Evolutionary conservation across 371 early-diverging fungal species (phyloP).

Genomic region (Rhizomucor miehei): DNA sequence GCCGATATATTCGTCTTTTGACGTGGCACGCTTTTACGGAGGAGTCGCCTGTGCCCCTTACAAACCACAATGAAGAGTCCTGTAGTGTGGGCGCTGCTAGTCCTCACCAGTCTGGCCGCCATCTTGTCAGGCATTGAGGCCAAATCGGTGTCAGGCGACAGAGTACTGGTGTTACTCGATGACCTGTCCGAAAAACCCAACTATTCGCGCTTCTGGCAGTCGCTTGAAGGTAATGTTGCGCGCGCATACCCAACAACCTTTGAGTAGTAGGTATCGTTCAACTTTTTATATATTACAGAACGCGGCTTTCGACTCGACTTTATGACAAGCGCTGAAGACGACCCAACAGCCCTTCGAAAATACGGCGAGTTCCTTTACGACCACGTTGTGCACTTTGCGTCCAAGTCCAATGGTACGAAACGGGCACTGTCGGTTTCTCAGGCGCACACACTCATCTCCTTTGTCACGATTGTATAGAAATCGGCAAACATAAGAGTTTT

Average conservation of each 20-base stretch:
- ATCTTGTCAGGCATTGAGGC: constrained; percentile 39
- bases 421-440: too few species aligned
- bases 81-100: constrained; percentile 5
- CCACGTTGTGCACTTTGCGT: constrained; percentile 73
- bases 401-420: constrained; percentile 58
- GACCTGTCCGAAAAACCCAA: constrained; percentile 43
- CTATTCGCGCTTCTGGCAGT: constrained; percentile 62
- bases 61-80: constrained; percentile 14
- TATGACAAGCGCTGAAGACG: constrained; percentile 36
- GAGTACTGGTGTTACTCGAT: constrained; percentile 76
- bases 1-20: constrained; percentile 2
- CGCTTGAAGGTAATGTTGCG: constrained; percentile 60
- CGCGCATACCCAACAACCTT: neutral
- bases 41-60: neutral
- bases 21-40: constrained; percentile 3
- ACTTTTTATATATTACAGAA: constrained; percentile 33
- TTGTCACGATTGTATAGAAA: constrained; percentile 7
- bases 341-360: constrained; percentile 17
- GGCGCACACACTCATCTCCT: too few species aligned
- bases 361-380: constrained; percentile 62
- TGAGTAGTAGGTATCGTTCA: too few species aligned
- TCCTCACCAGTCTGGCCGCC: constrained; percentile 6
- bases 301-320: constrained; percentile 61
- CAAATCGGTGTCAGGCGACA: constrained; percentile 61
- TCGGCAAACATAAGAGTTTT: constrained; percentile 47